Conservation (phyloP, 495 filamentous ascomycete species). For the Penicillium herquei region DNA sequence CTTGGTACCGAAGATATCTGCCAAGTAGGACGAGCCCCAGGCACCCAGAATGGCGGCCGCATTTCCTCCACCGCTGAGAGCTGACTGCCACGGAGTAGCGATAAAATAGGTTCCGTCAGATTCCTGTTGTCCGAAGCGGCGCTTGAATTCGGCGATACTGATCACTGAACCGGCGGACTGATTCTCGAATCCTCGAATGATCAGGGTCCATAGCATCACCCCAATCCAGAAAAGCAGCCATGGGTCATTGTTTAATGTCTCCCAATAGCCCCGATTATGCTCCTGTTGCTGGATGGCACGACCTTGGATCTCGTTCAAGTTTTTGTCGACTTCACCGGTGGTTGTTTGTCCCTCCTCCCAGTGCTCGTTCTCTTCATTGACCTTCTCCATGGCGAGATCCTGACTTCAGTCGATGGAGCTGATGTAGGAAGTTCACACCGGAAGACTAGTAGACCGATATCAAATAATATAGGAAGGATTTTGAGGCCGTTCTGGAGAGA, state of each 20-base stretch:
- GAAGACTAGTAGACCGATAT: no score
- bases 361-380: no score
- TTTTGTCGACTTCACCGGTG: background rate
- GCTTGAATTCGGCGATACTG: constrained; percentile 1
- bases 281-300: constrained; percentile 7
- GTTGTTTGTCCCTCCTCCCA: no score
- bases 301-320: background rate
- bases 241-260: background rate
- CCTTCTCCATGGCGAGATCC: no score
- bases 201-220: constrained; percentile 1
- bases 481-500: no score
- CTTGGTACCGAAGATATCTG: background rate
- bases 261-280: constrained; percentile 1
- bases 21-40: background rate
- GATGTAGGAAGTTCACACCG: no score
- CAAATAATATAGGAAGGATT: no score
- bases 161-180: constrained; percentile 1
- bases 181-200: constrained; percentile 2
- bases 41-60: constrained; percentile 2
- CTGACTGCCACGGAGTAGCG: background rate
- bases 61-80: background rate
- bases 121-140: background rate
- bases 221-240: constrained; percentile 5
- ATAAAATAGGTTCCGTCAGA: background rate
- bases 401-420: no score